Base-by-base conservation (phyloP, 441 rosid species). In the Macaranga tanarius region DNA sequence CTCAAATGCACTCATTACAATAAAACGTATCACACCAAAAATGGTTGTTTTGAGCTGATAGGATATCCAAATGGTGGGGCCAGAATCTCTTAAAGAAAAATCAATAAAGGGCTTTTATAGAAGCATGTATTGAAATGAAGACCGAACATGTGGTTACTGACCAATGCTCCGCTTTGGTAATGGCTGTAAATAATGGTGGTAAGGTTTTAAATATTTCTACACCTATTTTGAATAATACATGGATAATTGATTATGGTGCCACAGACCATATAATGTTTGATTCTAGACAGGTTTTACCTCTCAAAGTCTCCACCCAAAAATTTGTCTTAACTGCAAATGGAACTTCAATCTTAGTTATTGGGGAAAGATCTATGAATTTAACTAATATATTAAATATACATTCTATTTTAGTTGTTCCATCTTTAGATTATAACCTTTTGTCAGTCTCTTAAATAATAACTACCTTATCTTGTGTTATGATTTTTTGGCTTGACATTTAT, bases 401-500 rank as follows among this genome's bases (percentile, higher is more conserved):
- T 17, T 60, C 15, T 59, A 5, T 73, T 54, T 12, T 73, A 2
- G 64, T 55, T 64, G 28, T 65, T 11, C 16, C 64, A 16, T 64
- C 48, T 1, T 65, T 74, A 22, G 0, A 31, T 45, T 74, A 48
- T 22, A 28, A 58, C 17, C 12, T 59, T 1, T 42, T 58, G 2
- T 74, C 2, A 1, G 13, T 28, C 15, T 42, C 44, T 0, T 8
- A 62, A 42, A 55, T 55, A 16, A 54, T 45, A 7, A 45, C 0
- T 3, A 8, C n/a, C 2, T 73, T 73, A 64, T 64, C 15, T 55
- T 40, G n/a, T 50, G 26, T 52, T 50, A 6, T 73, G 0, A 25
- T 73, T 45, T 65, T 65, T 51, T 65, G 5, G 48, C n/a, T 22
- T 73, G 22, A 73, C 11, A 57, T 2, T 54, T 73, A 34, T 66